Evolutionary conservation across 768 basidiomycete genomes (phyloP), one percentile per base, ranked within the genome.

Genomic region (Agaricus sinodeliciosus): DNA sequence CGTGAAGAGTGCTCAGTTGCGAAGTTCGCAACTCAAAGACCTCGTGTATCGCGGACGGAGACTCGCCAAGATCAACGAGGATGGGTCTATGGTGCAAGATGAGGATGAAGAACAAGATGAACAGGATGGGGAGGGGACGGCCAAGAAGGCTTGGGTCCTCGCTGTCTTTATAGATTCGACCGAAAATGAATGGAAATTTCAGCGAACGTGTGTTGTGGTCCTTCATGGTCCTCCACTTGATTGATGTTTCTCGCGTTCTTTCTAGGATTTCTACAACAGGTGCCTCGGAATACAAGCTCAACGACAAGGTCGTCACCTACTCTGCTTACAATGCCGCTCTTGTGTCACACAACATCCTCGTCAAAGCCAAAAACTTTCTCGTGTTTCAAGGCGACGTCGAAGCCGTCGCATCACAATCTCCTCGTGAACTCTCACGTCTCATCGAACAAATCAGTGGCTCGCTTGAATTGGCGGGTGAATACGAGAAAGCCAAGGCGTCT

Each of bases 331-430:
- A 96, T 55, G 75, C 84, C 4, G 88, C 90, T 11, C 85, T 99
- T 22, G 77, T 88, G 51, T 73, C 78, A 6, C 94, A 96, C 63
- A 96, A 97, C 62, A 91, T 99, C 62, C 88, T 98, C 43, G 94
- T 98, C 62, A 97, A 96, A 70, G 96, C 96, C 11, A 97, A 97
- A 74, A 98, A 98, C 72, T 99, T 98, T 63, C 85, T 98, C 48
- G 96, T 98, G 9, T 98, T 99, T 72, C 96, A 99, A 64, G 96
- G 96, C 48, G 96, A 98, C 64, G 96, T 99, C 28, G 96, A 99
- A 69, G 91, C 93, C 2, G 91, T 99, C 31, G 96, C 96, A 0
- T 90, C 90, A 2, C 96, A 99, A 60, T 93, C 90, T 0, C 82
- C 96, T 13, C 84, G 85, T 54, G 94, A 95, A 60, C 81, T 98